phyloP scores from a whole-genome alignment of 371 early-diverging fungal genomes.

The Mucor lusitanicus region DNA sequence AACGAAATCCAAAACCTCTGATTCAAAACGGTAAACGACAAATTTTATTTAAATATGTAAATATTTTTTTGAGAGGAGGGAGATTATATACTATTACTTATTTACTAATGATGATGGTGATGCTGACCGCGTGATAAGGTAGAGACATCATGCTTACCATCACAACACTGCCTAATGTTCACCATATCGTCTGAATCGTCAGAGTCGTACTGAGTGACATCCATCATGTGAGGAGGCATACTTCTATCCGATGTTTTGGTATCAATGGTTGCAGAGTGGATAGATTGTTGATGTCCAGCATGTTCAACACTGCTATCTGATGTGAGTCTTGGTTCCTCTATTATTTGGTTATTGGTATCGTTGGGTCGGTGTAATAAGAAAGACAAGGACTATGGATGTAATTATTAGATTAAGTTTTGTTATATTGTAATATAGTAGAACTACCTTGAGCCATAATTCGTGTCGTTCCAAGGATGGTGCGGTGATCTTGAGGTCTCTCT shows the following conservation, averaged over 20 bases:
- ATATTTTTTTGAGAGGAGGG: too few species aligned
- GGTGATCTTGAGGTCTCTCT: slow-evolving; percentile 69
- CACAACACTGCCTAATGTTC: slow-evolving; percentile 42
- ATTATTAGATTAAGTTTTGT: background rate
- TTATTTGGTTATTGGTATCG: background rate
- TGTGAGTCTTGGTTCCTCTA: slow-evolving; percentile 17
- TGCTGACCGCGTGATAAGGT: slow-evolving; percentile 23
- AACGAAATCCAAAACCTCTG: too few species aligned
- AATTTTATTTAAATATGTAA: too few species aligned
- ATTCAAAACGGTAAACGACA: too few species aligned
- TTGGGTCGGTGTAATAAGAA: slow-evolving; percentile 28
- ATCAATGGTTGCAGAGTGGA: background rate
- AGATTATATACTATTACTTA: background rate
- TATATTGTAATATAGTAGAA: background rate
- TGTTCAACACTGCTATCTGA: slow-evolving; percentile 14
- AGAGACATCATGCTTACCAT: slow-evolving; percentile 43
- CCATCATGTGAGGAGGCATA: background rate
- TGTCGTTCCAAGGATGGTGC: slow-evolving; percentile 69
- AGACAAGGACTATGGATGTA: slow-evolving; percentile 29
- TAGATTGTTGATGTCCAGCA: slow-evolving; percentile 19
- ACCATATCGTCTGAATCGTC: slow-evolving; percentile 40
- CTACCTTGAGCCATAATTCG: slow-evolving; percentile 64
- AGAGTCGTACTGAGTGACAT: slow-evolving; percentile 25
- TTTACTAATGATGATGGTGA: slow-evolving; percentile 21
- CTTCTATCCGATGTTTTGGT: slow-evolving; percentile 1